Conservation (phyloP, 225 moss, liverwort and hornwort genomes). For the Polytrichum commune region DNA sequence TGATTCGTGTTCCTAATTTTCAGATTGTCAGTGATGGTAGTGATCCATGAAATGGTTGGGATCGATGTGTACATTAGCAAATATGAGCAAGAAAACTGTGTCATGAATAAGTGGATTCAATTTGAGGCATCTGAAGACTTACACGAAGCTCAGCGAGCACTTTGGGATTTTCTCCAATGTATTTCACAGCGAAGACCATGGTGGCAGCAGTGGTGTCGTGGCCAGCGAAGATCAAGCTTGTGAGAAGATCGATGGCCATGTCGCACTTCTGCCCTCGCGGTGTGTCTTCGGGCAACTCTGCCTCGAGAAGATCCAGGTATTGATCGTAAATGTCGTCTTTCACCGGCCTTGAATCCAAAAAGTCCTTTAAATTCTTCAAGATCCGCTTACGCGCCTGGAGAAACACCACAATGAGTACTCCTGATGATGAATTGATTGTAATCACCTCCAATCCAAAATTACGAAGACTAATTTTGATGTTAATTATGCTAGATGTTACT, state of each 20-base stretch:
- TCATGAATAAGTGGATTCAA: no score
- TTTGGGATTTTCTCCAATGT: conserved; percentile 36
- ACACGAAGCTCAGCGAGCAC: conserved; percentile 39
- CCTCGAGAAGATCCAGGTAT: conserved; percentile 32
- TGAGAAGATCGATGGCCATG: conserved; percentile 37
- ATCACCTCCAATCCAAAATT: no score
- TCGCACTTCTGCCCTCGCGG: conserved; percentile 28
- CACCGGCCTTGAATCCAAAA: conserved; percentile 12
- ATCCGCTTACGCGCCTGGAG: conserved; percentile 42
- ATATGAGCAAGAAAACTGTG: no score
- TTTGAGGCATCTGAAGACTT: conserved; percentile 6
- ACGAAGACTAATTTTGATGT: no score
- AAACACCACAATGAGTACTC: no score
- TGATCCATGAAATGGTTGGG: no score
- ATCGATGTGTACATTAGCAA: no score
- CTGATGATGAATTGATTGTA: no score
- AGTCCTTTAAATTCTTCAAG: conserved; percentile 36
- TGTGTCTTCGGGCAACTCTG: conserved; percentile 25
- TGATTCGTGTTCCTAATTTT: no score
- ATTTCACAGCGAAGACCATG: conserved; percentile 57
- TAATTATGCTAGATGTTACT: no score
- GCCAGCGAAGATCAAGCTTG: conserved; percentile 48
- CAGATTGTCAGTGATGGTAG: no score
- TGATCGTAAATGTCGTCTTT: conserved; percentile 41
- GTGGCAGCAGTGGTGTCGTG: conserved; percentile 59